A percentile compares a stretch with the other conserved stretches of the same genome.
Conservation (phyloP, 2,329 filamentous ascomycete genomes). For the Aspergillus japonicus region DNA sequence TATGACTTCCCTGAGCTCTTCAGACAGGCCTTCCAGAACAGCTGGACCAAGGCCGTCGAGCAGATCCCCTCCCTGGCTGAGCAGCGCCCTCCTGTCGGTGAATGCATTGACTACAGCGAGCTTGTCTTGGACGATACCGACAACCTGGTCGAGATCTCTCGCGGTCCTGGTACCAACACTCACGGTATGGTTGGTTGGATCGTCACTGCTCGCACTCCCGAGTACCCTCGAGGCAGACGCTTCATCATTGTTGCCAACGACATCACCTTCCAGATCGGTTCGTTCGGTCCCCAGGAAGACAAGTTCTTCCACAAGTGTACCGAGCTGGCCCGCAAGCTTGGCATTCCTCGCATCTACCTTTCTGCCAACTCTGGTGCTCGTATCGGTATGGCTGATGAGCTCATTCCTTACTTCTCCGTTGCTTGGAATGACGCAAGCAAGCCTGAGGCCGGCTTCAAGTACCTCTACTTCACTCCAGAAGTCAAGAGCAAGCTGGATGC, state of each 20-base stretch:
- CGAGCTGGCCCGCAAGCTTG: conserved; percentile 87
- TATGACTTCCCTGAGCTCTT: conserved; percentile 99
- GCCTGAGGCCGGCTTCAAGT: conserved; percentile 90
- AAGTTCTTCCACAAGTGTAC: conserved; percentile 99
- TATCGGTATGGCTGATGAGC: conserved; percentile 92
- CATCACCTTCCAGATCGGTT: conserved; percentile 98
- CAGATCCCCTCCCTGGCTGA: conserved; percentile 71
- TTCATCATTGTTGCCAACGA: conserved; percentile 98
- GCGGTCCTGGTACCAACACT: conserved; percentile 90
- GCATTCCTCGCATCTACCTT: conserved; percentile 94
- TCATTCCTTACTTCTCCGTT: conserved; percentile 95
- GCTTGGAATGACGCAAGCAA: conserved; percentile 86
- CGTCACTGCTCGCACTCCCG: conserved; percentile 88
- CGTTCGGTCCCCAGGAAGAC: conserved; percentile 94
- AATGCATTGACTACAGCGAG: conserved; percentile 92
- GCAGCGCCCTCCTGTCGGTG: conserved; percentile 79
- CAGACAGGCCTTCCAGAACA: conserved; percentile 95
- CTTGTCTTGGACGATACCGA: conserved; percentile 93
- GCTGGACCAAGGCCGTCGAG: conserved; percentile 75
- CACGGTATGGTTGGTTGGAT: conserved; percentile 99
- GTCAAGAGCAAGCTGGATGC: conserved; percentile 85
- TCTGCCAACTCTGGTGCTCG: conserved; percentile 98
- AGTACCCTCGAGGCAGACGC: conserved; percentile 87
- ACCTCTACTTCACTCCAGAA: conserved; percentile 87
- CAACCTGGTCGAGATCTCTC: conserved; percentile 86